These are phyloP conservation scores for Glomus cerebriforme DNA, from an alignment of 192 early-diverging fungal species.

Conservation along the genomic window DNA sequence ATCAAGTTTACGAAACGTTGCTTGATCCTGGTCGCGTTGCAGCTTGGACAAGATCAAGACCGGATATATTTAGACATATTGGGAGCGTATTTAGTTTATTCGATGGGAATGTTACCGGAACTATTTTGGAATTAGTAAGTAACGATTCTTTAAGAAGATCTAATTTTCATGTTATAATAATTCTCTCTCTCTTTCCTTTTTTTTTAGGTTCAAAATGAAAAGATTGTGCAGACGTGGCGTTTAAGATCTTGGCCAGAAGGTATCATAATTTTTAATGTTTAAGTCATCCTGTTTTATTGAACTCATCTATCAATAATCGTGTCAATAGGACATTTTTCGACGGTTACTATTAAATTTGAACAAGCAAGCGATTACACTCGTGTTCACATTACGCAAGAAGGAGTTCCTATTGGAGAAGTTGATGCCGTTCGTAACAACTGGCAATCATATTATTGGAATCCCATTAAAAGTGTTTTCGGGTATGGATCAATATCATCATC, in stretches of 20 bases:
- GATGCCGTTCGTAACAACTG: slow-evolving; percentile 85
- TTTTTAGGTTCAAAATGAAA: slow-evolving; percentile 58
- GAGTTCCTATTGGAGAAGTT: slow-evolving; percentile 88
- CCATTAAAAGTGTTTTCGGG: slow-evolving; percentile 91
- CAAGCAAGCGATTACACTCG: slow-evolving; percentile 67
- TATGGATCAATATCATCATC: slow-evolving; percentile 45
- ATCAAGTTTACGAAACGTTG: slow-evolving; percentile 81
- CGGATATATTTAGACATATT: slow-evolving; percentile 62
- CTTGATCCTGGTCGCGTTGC: slow-evolving; percentile 71
- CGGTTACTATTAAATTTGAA: slow-evolving; percentile 74
- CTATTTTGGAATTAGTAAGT: slow-evolving; percentile 68
- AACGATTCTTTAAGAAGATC: not conserved
- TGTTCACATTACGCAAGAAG: slow-evolving; percentile 75
- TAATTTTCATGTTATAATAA: not conserved
- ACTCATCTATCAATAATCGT: not conserved
- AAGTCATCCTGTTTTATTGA: not conserved
- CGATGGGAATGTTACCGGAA: slow-evolving; percentile 86
- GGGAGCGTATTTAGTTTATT: slow-evolving; percentile 76
- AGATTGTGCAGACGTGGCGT: slow-evolving; percentile 86
- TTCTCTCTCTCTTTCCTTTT: not conserved
- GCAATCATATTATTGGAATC: slow-evolving; percentile 90
- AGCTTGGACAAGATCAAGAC: slow-evolving; percentile 79
- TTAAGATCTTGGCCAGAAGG: slow-evolving; percentile 81
- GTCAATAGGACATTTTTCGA: slow-evolving; percentile 73
- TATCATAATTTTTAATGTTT: slow-evolving; percentile 18